Evolutionary conservation across 495 filamentous ascomycete species (phyloP), one percentile per base, ranked within the genome.

Genomic region (Penicillium robsamsonii): DNA sequence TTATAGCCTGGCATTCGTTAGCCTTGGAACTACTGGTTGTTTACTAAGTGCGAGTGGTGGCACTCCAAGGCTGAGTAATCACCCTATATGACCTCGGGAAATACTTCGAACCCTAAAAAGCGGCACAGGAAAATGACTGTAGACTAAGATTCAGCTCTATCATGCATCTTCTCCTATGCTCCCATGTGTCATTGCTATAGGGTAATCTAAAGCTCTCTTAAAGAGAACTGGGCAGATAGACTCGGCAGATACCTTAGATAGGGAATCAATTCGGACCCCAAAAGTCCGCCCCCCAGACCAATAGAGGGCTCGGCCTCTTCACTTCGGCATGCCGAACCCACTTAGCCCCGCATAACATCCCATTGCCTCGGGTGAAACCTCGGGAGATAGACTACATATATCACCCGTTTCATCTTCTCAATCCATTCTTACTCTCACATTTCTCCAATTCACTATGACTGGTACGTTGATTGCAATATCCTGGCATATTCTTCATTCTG

Each of bases 321-420:
- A 69, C 55, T 52, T 68, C 69, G 66, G 70, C 63, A 69, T 68
- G 57, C 72, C 70, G 70, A 69, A 42, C 46, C 59, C 62, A 58
- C 50, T 57, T 22, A 50, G 44, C 61, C 63, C 62, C 59, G 59
- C 60, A 53, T 37, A 25, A 22, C 35, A 38, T n/a, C 33, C 9
- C 33, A 58, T 67, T 55, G 48, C 66, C 61, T 64, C 60, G 65
- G 65, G 57, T 62, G 27, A 46, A 25, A 54, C 46, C 3, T n/a
- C 9, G 7, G 22, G 2, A 2, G 22, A 22, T 22, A 22, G 22
- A 22, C 22, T 22, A 22, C 22, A 22, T 56, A 53, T 57, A 66
- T 59, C 22, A 55, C 59, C 35, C 20, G 15, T 29, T 24, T 38
- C 5, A 33, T 47, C 37, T 57, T 57, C 44, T 22, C 24, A 13